Evolutionary conservation across 2,329 filamentous ascomycete species (phyloP).

Genomic region (Sporothrix mexicana): DNA sequence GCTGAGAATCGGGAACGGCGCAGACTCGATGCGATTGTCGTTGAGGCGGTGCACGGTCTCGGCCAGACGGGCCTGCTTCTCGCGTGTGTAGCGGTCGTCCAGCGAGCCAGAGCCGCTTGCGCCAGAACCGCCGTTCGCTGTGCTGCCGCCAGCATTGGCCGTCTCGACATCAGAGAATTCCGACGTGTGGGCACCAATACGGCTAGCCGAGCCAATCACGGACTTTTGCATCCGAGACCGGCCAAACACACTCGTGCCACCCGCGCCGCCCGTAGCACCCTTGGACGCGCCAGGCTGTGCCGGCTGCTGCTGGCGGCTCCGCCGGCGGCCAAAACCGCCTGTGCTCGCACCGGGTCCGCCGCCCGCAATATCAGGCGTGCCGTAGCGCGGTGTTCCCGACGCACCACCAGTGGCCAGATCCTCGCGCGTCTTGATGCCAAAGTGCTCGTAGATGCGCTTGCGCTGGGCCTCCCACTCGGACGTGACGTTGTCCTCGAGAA

Average conservation of each 20-base stretch:
- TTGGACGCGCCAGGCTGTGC: slow-evolving; percentile 39
- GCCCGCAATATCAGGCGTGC: slow-evolving; percentile 38
- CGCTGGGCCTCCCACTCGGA: slow-evolving; percentile 96
- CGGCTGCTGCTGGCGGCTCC: slow-evolving; percentile 48
- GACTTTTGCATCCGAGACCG: slow-evolving; percentile 77
- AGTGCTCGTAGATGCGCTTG: slow-evolving; percentile 93
- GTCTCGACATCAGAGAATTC: slow-evolving; percentile 73
- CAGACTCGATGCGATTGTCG: slow-evolving; percentile 68
- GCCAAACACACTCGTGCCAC: slow-evolving; percentile 63
- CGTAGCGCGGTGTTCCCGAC: slow-evolving; percentile 33
- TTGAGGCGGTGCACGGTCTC: slow-evolving; percentile 83
- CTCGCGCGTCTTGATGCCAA: slow-evolving; percentile 76
- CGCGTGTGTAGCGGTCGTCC: slow-evolving; percentile 77
- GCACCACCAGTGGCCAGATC: slow-evolving; percentile 43
- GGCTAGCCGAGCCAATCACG: slow-evolving; percentile 80
- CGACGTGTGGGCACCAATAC: slow-evolving; percentile 66
- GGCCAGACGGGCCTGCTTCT: slow-evolving; percentile 83
- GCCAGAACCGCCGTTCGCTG: slow-evolving; percentile 38
- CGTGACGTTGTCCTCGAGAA: slow-evolving; percentile 91
- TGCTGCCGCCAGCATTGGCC: slow-evolving; percentile 44
- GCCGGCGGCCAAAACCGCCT: slow-evolving; percentile 61
- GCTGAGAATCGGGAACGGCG: slow-evolving; percentile 73
- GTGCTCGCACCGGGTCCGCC: slow-evolving; percentile 48
- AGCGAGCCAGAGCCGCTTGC: slow-evolving; percentile 58
- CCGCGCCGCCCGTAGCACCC: slow-evolving; percentile 42